A percentile compares a stretch with the other conserved stretches of the same genome.
Conservation (phyloP, 1,284 basidiomycete species). For the Prillingera fragicola region DNA sequence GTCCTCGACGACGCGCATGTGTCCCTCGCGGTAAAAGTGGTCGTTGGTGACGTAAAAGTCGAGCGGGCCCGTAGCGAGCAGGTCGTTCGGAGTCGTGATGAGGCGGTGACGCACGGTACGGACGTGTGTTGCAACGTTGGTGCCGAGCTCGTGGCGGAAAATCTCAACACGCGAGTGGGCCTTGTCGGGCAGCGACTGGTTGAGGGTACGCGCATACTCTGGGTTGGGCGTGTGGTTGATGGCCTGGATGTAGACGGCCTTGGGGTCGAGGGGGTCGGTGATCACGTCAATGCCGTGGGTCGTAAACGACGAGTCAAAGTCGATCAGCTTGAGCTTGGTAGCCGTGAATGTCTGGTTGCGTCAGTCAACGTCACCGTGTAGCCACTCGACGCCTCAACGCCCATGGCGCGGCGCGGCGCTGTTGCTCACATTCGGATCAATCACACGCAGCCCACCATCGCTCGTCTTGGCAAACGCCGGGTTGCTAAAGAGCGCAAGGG, state of each 20-base stretch:
- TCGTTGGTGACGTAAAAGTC: slow-evolving; percentile 35
- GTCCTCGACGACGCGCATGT: slow-evolving; percentile 22
- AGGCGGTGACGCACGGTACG: slow-evolving; percentile 23
- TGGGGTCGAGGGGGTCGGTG: slow-evolving; percentile 14
- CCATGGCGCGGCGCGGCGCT: neutral
- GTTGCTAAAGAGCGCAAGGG: slow-evolving; percentile 16
- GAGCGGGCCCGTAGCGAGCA: slow-evolving; percentile 19
- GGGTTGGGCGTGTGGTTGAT: slow-evolving; percentile 26
- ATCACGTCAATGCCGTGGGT: slow-evolving; percentile 38
- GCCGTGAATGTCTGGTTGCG: slow-evolving; percentile 21
- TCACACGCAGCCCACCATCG: slow-evolving; percentile 19
- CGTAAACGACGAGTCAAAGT: slow-evolving; percentile 21
- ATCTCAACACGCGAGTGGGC: slow-evolving; percentile 31
- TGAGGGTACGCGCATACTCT: neutral
- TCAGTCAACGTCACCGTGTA: neutral
- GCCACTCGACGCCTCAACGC: neutral
- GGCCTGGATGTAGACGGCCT: slow-evolving; percentile 30
- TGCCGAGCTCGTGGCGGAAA: slow-evolving; percentile 25
- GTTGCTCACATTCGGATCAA: slow-evolving; percentile 28
- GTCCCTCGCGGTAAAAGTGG: slow-evolving; percentile 27
- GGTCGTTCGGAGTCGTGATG: slow-evolving; percentile 31
- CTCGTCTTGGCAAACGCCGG: too few relatives aligned
- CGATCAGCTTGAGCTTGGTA: slow-evolving; percentile 13
- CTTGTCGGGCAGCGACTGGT: slow-evolving; percentile 1
- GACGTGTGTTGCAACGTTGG: slow-evolving; percentile 16